Conservation (phyloP, 164 flowering plant species). For the Tetrastigma voinierianum region DNA sequence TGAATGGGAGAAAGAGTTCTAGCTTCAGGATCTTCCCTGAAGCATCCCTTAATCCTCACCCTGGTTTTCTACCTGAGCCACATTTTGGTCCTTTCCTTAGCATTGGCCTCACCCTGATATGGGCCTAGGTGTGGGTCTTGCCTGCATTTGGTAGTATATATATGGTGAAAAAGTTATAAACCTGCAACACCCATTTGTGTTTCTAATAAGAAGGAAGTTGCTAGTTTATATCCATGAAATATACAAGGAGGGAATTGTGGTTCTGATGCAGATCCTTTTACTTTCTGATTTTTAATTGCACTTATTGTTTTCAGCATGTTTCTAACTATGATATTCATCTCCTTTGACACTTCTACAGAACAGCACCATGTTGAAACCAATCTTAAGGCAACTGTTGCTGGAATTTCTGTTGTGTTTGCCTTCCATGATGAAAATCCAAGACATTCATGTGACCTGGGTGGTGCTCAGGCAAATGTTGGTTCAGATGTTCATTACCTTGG, state of each 20-base stretch:
- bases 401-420: conserved; percentile 56
- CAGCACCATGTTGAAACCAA: conserved; percentile 74
- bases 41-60: too few relatives aligned
- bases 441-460: conserved; percentile 16
- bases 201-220: not conserved
- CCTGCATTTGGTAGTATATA: not conserved
- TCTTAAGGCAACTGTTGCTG: conserved; percentile 58
- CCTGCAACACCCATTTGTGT: not conserved
- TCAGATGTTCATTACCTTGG: conserved; percentile 45
- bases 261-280: not conserved
- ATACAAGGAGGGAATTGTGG: not conserved
- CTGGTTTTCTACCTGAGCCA: not conserved
- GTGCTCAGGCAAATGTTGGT: conserved; percentile 20
- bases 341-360: conserved; percentile 45
- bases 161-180: not conserved
- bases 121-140: not conserved
- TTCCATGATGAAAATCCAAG: conserved; percentile 57
- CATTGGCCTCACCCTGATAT: not conserved
- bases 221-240: not conserved
- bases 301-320: not conserved
- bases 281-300: not conserved
- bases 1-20: not conserved
- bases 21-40: too few relatives aligned
- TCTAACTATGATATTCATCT: conserved; percentile 1
- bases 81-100: not conserved